These are phyloP conservation scores for Crithidia thermophila DNA, from an alignment of 208 protist species.

Conservation along the genomic window DNA sequence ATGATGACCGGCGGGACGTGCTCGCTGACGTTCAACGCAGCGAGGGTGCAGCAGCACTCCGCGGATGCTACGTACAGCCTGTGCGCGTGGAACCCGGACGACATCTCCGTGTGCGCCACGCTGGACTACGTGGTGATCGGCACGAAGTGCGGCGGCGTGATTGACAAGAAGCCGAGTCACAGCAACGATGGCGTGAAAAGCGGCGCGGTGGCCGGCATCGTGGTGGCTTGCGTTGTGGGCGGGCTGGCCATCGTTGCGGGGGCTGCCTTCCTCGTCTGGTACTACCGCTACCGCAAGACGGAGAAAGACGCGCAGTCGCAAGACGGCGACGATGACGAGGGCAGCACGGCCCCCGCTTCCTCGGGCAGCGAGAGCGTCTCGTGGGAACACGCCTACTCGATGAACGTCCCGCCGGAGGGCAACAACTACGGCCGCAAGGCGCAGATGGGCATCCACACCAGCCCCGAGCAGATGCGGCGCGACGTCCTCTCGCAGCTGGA, in stretches of 20 bases:
- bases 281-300: conserved; percentile 18
- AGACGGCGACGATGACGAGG: neutral
- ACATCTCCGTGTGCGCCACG: conserved; percentile 45
- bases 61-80: conserved; percentile 37
- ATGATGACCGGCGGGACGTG: conserved; percentile 35
- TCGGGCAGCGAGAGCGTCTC: neutral
- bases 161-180: neutral
- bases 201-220: conserved; percentile 39
- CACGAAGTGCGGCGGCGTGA: conserved; percentile 32
- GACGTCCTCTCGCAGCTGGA: neutral
- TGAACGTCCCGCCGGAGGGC: conserved; percentile 3
- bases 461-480: conserved; percentile 1
- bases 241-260: conserved; percentile 33
- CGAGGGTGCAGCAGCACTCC: conserved; percentile 26
- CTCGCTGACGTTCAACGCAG: conserved; percentile 31
- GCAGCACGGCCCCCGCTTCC: neutral
- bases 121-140: conserved; percentile 31
- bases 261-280: conserved; percentile 29
- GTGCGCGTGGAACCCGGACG: conserved; percentile 46
- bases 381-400: neutral
- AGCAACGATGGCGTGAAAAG: conserved; percentile 24
- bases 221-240: conserved; percentile 31
- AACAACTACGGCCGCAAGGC: conserved; percentile 2
- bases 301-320: neutral
- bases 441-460: conserved; percentile 1